Percentiles rank a stretch among this genome's conserved stretches.
Conservation (phyloP, 441 rosid genomes). For the Populus hybrid region DNA sequence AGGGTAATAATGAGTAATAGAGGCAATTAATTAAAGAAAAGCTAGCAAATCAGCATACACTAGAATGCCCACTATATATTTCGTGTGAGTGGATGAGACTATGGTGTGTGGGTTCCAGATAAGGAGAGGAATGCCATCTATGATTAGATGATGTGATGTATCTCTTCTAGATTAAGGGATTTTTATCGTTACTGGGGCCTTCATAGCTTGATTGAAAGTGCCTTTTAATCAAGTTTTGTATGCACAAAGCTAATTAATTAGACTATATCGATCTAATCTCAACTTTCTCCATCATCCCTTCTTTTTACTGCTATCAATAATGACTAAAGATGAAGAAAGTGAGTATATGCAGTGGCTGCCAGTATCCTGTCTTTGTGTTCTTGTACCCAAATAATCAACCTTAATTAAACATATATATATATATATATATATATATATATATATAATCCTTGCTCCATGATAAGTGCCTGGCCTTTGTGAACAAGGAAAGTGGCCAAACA, state of each 20-base stretch:
- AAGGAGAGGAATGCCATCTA: slow-evolving; percentile 9
- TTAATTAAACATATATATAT: too few relatives aligned
- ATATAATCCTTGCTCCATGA: not conserved
- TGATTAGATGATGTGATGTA: slow-evolving; percentile 22
- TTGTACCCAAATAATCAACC: too few relatives aligned
- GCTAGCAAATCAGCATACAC: slow-evolving; percentile 25
- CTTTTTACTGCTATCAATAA: too few relatives aligned
- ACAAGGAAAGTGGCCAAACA: not conserved
- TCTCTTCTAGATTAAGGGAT: slow-evolving; percentile 8
- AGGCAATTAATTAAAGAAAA: slow-evolving; percentile 14
- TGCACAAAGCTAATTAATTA: not conserved
- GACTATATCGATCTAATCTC: not conserved
- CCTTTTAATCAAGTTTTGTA: not conserved
- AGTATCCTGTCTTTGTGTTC: too few relatives aligned
- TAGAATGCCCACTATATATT: slow-evolving; percentile 22
- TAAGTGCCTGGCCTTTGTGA: not conserved
- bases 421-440: too few relatives aligned
- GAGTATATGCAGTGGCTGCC: too few relatives aligned
- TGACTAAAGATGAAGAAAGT: too few relatives aligned
- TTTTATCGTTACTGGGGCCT: slow-evolving; percentile 3
- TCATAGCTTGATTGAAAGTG: not conserved
- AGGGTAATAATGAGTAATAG: not conserved
- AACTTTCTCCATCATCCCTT: too few relatives aligned
- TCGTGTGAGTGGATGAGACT: slow-evolving; percentile 18
- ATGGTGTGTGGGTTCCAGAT: slow-evolving; percentile 25